Evolutionary conservation across 257 asterid genomes (phyloP).

Genomic region (Solanum medicagineum): DNA sequence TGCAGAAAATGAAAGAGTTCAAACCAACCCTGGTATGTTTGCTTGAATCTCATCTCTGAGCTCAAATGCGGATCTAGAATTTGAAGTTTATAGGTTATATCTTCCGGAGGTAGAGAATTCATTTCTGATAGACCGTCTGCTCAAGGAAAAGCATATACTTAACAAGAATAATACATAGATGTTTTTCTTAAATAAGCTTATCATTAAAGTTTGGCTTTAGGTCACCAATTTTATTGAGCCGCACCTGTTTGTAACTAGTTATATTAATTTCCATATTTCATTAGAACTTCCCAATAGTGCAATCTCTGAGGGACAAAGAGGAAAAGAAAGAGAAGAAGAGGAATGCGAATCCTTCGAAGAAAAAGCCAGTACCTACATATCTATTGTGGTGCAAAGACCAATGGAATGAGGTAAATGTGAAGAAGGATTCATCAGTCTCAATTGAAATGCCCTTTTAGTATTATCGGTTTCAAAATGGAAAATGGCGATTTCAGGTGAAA

Average conservation of each 20-base stretch:
- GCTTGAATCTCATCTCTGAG: not conserved
- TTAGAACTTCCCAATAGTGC: conserved; percentile 40
- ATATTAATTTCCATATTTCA: not conserved
- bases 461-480: not conserved
- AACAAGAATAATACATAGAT: no score
- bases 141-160: not conserved
- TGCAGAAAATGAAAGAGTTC: conserved; percentile 87
- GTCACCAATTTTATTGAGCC: not conserved
- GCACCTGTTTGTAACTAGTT: no score
- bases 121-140: not conserved
- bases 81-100: not conserved
- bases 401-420: conserved; percentile 67
- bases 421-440: not conserved
- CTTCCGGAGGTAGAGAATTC: not conserved
- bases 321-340: conserved; percentile 67
- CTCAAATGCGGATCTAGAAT: not conserved
- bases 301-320: conserved; percentile 30
- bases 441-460: not conserved
- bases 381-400: conserved; percentile 81
- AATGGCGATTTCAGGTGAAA: conserved; percentile 41
- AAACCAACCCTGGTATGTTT: conserved; percentile 58
- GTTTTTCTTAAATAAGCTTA: no score
- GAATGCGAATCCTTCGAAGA: conserved; percentile 30
- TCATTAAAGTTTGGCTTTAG: no score
- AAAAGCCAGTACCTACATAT: conserved; percentile 74